These are phyloP conservation scores for Tricholoma sp. DNA, from an alignment of 768 basidiomycete genomes.

Conservation along the genomic window DNA sequence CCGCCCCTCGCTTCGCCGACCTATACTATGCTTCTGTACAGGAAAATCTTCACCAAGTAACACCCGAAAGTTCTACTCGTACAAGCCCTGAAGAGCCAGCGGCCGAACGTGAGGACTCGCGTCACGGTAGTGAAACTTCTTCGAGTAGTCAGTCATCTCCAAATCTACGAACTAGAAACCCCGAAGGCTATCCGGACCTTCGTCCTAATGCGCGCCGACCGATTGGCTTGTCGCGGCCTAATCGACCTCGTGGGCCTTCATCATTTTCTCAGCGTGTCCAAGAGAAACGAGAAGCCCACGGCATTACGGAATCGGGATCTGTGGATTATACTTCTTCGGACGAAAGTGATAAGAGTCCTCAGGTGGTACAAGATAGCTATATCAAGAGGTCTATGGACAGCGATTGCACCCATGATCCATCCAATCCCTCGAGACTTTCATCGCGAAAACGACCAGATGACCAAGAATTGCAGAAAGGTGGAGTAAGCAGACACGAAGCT, in stretches of 20 bases:
- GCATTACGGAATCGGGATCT: not conserved
- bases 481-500: not conserved
- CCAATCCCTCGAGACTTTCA: not conserved
- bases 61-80: not conserved
- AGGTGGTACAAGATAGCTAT: not conserved
- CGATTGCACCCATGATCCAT: not conserved
- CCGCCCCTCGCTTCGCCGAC: constrained; percentile 33
- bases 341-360: not conserved
- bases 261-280: constrained; percentile 41
- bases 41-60: constrained; percentile 11
- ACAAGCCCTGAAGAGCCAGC: not conserved
- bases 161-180: constrained; percentile 1
- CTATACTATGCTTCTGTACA: constrained; percentile 30
- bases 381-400: not conserved
- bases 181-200: not conserved
- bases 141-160: not conserved
- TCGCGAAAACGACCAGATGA: not conserved
- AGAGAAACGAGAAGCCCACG: constrained; percentile 30
- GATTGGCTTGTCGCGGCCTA: not conserved
- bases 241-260: constrained; percentile 19
- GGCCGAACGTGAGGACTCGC: not conserved
- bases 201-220: constrained; percentile 7
- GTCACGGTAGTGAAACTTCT: not conserved
- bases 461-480: not conserved
- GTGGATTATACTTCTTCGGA: not conserved